phyloP scores from a whole-genome alignment of 306 rosid species.

The Quercus mongolica region DNA sequence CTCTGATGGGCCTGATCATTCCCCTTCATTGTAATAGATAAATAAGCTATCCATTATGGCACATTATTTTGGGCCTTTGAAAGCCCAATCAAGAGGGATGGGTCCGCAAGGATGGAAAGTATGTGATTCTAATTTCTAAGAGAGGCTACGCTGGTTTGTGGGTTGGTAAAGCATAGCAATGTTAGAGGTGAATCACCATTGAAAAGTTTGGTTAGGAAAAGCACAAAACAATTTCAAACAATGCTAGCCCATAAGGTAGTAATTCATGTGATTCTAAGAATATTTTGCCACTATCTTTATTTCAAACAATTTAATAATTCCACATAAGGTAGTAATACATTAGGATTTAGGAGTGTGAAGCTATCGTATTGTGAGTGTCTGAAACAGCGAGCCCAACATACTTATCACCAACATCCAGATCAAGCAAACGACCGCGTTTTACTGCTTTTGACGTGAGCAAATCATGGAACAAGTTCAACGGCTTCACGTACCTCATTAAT shows the following conservation, averaged over 20 bases:
- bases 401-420: constrained; percentile 81
- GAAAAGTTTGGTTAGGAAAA: constrained; percentile 57
- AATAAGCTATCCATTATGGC: too few species aligned
- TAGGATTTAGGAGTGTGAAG: constrained; percentile 24
- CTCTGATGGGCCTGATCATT: too few species aligned
- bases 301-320: too few species aligned
- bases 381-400: constrained; percentile 80
- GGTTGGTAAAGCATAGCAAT: constrained; percentile 71
- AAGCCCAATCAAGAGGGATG: too few species aligned
- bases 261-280: too few species aligned
- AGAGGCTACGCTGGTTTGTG: constrained; percentile 54
- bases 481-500: constrained; percentile 53
- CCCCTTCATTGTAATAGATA: too few species aligned
- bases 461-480: constrained; percentile 53
- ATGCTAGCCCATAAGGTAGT: too few species aligned
- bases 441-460: constrained; percentile 23
- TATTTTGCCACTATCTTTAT: too few species aligned
- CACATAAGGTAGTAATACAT: too few species aligned
- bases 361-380: constrained; percentile 53
- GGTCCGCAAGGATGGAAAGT: neutral
- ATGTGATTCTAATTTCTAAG: constrained; percentile 39
- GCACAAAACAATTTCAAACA: too few species aligned
- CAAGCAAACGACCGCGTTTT: constrained; percentile 54
- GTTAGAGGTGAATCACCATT: constrained; percentile 65
- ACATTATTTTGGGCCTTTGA: too few species aligned